Evolutionary conservation across 2,329 filamentous ascomycete species (phyloP).

Genomic region (Colletotrichum trifolii): DNA sequence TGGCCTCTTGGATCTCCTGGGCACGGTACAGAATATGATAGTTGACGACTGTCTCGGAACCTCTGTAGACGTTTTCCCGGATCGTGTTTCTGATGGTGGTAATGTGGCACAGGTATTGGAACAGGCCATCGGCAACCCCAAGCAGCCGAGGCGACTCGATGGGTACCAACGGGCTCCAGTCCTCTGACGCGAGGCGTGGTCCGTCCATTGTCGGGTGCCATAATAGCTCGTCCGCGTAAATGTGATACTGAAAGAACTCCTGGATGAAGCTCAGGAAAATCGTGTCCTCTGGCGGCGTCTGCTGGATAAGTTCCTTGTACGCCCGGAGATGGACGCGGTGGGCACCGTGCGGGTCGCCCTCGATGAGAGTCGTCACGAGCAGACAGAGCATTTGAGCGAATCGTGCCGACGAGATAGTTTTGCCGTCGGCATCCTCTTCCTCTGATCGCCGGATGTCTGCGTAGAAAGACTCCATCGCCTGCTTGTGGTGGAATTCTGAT

Average conservation of each 20-base stretch:
- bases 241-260: slow-evolving; percentile 89
- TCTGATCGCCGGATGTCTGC: slow-evolving; percentile 56
- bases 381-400: slow-evolving; percentile 74
- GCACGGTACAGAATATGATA: slow-evolving; percentile 79
- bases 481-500: slow-evolving; percentile 66
- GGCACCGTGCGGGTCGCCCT: slow-evolving; percentile 70
- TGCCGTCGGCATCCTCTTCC: slow-evolving; percentile 56
- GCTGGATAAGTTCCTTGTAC: slow-evolving; percentile 77
- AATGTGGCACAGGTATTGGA: slow-evolving; percentile 82
- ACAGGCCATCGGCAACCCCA: slow-evolving; percentile 85
- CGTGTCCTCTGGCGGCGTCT: slow-evolving; percentile 70
- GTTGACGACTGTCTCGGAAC: slow-evolving; percentile 76
- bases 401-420: slow-evolving; percentile 62
- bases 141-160: slow-evolving; percentile 70
- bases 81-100: slow-evolving; percentile 81
- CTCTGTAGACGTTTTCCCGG: slow-evolving; percentile 71
- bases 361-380: slow-evolving; percentile 66
- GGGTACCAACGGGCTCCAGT: slow-evolving; percentile 54
- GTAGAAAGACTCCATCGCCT: slow-evolving; percentile 64
- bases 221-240: slow-evolving; percentile 72
- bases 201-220: slow-evolving; percentile 55
- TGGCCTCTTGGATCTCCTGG: slow-evolving; percentile 78
- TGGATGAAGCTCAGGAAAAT: slow-evolving; percentile 74
- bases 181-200: slow-evolving; percentile 53
- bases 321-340: slow-evolving; percentile 84